phyloP scores from a whole-genome alignment of 345 rosid genomes.

The Lenwebbia sp. region DNA sequence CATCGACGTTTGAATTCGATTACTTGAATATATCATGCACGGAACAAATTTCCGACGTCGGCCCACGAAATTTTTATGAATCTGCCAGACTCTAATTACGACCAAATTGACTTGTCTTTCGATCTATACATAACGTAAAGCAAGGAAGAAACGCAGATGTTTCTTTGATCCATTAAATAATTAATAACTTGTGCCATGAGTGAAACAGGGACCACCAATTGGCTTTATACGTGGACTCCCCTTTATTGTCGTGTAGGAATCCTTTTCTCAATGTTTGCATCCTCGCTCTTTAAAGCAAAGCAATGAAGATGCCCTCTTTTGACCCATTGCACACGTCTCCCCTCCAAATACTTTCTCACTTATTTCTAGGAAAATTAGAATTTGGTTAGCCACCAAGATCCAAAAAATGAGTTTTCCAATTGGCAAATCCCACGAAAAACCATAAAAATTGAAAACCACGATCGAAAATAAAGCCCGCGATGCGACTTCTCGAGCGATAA shows the following conservation, averaged over 20 bases:
- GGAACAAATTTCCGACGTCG: not conserved
- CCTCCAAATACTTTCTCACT: not conserved
- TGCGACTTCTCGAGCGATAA: fast-evolving
- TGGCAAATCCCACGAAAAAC: not conserved
- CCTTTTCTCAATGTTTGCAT: not conserved
- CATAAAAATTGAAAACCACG: not conserved
- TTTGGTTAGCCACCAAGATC: not conserved
- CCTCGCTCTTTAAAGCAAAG: not conserved
- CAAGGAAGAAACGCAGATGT: not conserved
- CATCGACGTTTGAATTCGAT: not conserved
- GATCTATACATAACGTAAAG: not conserved
- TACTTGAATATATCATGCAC: not conserved
- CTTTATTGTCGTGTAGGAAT: not conserved
- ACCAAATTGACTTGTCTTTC: not conserved
- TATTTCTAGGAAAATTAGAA: not conserved
- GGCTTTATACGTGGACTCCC: not conserved
- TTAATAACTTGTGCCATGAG: not conserved
- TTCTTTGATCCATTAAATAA: not conserved
- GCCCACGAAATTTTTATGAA: not conserved
- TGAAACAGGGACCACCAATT: not conserved
- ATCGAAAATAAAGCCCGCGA: not conserved
- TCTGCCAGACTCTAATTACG: not conserved
- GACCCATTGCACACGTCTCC: not conserved
- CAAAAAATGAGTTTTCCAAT: not conserved
- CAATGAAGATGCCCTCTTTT: not conserved